Base-by-base conservation (phyloP, 2,329 filamentous ascomycete species). In the Myotisia sp. region DNA sequence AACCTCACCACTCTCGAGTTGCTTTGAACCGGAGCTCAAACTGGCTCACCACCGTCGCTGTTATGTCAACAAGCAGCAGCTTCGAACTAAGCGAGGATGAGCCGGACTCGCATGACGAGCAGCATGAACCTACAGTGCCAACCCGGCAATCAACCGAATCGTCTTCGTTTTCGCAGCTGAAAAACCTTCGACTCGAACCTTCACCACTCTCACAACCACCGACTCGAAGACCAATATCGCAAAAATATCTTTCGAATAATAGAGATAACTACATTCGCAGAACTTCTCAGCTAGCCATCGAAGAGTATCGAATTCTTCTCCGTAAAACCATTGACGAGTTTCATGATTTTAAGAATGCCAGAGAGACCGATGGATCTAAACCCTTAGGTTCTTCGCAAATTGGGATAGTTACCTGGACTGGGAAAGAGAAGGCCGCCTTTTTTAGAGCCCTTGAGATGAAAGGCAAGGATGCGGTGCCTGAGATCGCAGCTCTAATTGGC, bases 341-440 rank as follows among this genome's bases (percentile, higher is more conserved):
- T 10, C n/a, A n/a, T n/a, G n/a, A n/a, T n/a, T n/a, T n/a, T n/a
- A n/a, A n/a, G n/a, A n/a, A n/a, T n/a, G 10, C 37, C n/a, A 35
- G 37, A n/a, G 29, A 29, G 9, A 13, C 32, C 19, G 27, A 26
- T 6, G 37, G 33, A 13, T 41, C 40, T 13, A 33, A 27, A 12
- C n/a, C 13, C 6, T 12, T 19, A 37, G 42, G 6, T 39, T 33
- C 59, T 22, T 67, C 68, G 2, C 79, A 84, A 46, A 59, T 85
- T 33, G 85, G 84, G 14, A 64, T 73, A 17, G 74, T 76, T 1
- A 44, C 57, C 7, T 95, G 87, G 87, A 75, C 70, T 0, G 40
- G 67, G 0, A 46, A 59, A 1, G 86, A 94, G 49, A 92, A 92
- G 50, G 60, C 68, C 1, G 45, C 62, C 0, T 70, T 93, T 38